phyloP scores from a whole-genome alignment of 257 asterid species.

The Solanum chilense region DNA sequence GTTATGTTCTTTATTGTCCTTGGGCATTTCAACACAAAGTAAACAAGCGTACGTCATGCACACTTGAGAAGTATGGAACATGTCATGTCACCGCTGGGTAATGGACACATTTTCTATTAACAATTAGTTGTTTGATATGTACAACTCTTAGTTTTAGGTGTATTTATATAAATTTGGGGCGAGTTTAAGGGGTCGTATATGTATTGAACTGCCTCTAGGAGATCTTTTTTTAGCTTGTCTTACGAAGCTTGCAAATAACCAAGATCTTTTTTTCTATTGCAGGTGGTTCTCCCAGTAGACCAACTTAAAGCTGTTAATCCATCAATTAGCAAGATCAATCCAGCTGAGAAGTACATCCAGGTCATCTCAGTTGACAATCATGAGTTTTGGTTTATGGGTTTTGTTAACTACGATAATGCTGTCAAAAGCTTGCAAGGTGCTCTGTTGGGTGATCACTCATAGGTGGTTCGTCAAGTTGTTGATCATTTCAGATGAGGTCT shows the following conservation, averaged over 20 bases:
- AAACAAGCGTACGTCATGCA: not conserved
- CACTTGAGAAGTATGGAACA: not conserved
- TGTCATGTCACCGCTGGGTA: not conserved
- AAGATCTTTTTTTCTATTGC: not conserved
- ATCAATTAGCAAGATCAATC: constrained; percentile 51
- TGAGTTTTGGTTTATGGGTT: constrained; percentile 99
- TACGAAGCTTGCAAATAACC: not conserved
- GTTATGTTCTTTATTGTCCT: not conserved
- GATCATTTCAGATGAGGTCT: not conserved
- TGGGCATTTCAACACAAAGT: not conserved
- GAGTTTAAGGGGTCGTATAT: not conserved
- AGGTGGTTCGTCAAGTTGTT: not conserved
- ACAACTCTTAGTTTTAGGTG: not conserved
- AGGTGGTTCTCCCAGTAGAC: constrained; percentile 71
- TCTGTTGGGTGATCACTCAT: constrained; percentile 19
- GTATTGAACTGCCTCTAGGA: not conserved
- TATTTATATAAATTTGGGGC: not conserved
- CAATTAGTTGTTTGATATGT: not conserved
- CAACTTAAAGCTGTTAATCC: constrained; percentile 78
- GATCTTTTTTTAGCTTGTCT: not conserved
- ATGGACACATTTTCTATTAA: not conserved
- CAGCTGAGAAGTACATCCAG: constrained; percentile 82
- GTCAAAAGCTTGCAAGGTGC: constrained; percentile 54
- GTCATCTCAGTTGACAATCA: constrained; percentile 73
- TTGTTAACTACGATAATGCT: constrained; percentile 67